Conservation (phyloP, 2,329 filamentous ascomycete species). For the Fusarium liriodendri region DNA sequence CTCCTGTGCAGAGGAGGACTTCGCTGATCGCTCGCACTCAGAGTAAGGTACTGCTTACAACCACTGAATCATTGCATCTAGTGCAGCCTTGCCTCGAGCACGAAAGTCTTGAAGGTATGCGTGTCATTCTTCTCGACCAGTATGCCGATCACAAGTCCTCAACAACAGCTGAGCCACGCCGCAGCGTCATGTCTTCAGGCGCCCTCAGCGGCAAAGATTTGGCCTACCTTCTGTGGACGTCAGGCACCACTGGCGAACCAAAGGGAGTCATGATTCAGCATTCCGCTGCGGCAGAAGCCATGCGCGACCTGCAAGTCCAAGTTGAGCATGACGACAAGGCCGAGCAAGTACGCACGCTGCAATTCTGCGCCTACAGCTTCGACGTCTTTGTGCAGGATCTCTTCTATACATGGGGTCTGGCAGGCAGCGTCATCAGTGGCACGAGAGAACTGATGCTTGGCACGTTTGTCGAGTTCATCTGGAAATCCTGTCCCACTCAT, state of each 20-base stretch:
- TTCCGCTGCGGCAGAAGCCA: conserved; percentile 13
- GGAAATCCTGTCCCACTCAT: conserved; percentile 20
- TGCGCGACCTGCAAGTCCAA: conserved; percentile 21
- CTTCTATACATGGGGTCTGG: conserved; percentile 21
- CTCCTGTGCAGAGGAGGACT: conserved; percentile 18
- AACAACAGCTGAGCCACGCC: neutral
- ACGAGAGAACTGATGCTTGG: conserved; percentile 23
- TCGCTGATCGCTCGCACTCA: conserved; percentile 26
- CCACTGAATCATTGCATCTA: conserved; percentile 4
- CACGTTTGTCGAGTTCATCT: conserved; percentile 23
- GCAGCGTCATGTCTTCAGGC: neutral
- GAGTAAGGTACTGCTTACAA: conserved; percentile 11
- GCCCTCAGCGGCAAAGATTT: neutral
- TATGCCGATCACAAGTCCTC: neutral
- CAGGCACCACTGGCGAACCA: conserved; percentile 19
- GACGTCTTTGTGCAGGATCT: conserved; percentile 28
- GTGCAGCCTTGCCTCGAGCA: conserved; percentile 14
- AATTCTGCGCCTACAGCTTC: conserved; percentile 27
- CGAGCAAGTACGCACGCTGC: conserved; percentile 15
- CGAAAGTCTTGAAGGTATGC: neutral
- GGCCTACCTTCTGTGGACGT: conserved; percentile 25
- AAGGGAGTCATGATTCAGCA: conserved; percentile 32
- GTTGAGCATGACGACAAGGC: conserved; percentile 15
- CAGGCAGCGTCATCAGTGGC: conserved; percentile 8
- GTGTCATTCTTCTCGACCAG: conserved; percentile 18